Base-by-base conservation (phyloP, 441 rosid species). In the Gossypium schwendimanii region DNA sequence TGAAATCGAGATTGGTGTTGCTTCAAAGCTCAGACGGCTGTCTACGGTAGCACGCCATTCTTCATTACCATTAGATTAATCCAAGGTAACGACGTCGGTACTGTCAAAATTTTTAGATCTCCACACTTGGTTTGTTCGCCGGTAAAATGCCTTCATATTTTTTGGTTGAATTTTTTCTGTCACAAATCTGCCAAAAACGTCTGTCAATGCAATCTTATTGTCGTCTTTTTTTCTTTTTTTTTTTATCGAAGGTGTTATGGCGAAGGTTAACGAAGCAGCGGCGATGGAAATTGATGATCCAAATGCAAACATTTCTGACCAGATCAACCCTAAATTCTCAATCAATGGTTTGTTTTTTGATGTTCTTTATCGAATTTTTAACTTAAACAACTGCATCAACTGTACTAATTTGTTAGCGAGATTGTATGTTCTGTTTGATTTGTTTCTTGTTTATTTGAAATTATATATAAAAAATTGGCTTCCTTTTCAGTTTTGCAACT, bases 211-310 rank as follows among this genome's bases (percentile, higher is more conserved):
- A 5, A 20, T 2, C n/a, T 39, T 4, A 8, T 58, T 45, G 36
- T 39, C 14, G 3, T 59, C 9, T 31, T 50, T 3, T 15, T 12
- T 69, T 55, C 66, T 57, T 74, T 0, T 1, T 36, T 36, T 39
- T 70, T 76, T 73, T 54, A 14, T 69, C 65, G 76, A 78, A 76
- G 73, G 62, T 50, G 41, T 23, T 47, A 85, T 85, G 83, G 85
- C 76, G 54, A 83, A 84, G 66, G 87, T 81, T 58, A 73, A 63
- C 79, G 85, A 81, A 50, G 70, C 74, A 10, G 73, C 84, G 23
- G 87, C 83, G 3, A 94, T 94, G 96, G 97, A 92, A 73, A 80
- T 91, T 72, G 99, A 93, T 80, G 88, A 77, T 78, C 76, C 81
- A 21, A 89, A 83, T 73, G 81, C 89, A 1, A 80, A 57, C 73